Conservation (phyloP, 2,329 filamentous ascomycete genomes). For the Myriosclerotinia duriaeana region DNA sequence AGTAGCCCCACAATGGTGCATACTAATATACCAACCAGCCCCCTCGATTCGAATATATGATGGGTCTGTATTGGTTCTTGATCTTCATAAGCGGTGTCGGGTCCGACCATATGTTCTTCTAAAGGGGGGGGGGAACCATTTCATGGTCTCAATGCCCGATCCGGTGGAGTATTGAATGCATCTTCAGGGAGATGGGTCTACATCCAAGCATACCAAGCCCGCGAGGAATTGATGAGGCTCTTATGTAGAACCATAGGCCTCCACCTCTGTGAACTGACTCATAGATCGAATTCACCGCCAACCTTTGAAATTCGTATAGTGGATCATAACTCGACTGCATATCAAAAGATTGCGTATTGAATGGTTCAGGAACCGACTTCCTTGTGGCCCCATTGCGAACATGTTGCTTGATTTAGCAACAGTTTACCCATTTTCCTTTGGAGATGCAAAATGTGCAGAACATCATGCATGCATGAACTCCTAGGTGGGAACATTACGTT, state of each 20-base stretch:
- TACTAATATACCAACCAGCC: slow-evolving; percentile 16
- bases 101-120: neutral
- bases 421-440: neutral
- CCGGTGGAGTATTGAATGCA: neutral
- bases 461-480: slow-evolving; percentile 12
- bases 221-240: neutral
- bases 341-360: neutral
- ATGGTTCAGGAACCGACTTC: neutral
- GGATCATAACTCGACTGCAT: neutral
- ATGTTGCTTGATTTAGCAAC: neutral
- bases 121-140: neutral
- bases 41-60: slow-evolving; percentile 15
- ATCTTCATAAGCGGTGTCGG: neutral
- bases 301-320: neutral
- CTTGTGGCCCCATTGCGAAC: neutral
- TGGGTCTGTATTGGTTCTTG: neutral
- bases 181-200: neutral
- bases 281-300: neutral
- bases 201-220: neutral
- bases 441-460: slow-evolving; percentile 2
- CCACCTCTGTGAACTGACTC: neutral
- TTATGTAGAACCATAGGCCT: neutral
- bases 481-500: slow-evolving; percentile 1
- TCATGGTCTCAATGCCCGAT: neutral
- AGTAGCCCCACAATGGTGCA: neutral